Evolutionary conservation across 306 rosid genomes (phyloP), one percentile per base, ranked within the genome.

Genomic region (Lathyrus tuberosus): DNA sequence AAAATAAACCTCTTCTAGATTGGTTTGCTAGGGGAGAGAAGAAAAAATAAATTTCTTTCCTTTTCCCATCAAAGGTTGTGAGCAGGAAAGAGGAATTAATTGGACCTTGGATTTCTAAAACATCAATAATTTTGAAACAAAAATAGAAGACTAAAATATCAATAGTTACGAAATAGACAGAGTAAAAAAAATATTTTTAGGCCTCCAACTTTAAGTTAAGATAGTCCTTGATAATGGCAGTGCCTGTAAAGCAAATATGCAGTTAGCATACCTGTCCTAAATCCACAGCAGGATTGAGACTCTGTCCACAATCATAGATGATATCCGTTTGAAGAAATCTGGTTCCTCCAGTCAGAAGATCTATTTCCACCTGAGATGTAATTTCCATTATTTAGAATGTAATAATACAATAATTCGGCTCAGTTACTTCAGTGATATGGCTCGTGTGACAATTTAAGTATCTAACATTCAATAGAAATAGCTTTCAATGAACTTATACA

Each of bases 271-370:
- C 98, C 94, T 93, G 98, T 85, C 98, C 98, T 78, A 94, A 82
- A 86, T 94, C 97, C 66, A 94, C 96, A 13, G 96, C 97, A 52
- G 97, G 98, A 84, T 94, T 94, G 78, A 94, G 98, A 84, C 92
- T 85, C 82, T 85, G 95, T 69, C 97, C 98, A 72, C 97, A 94
- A 75, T 94, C 98, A 68, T 90, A 94, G 77, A 94, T 63, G 42
- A 94, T 86, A 83, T 94, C 97, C 2, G 91, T 70, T 78, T 76
- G 94, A 73, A 90, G 78, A 74, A 90, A 70, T 54, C 75, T 84
- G 74, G 97, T 90, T 82, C 79, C 91, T 65, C 98, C 98, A 0
- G 86, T 90, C 70, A 90, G 81, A 81, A 94, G 81, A 83, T 90
- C 76, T 57, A 94, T 79, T 84, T 90, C 97, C 72, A 90, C 98